Base-by-base conservation (phyloP, 495 filamentous ascomycete genomes). In the Peziza echinospora region DNA sequence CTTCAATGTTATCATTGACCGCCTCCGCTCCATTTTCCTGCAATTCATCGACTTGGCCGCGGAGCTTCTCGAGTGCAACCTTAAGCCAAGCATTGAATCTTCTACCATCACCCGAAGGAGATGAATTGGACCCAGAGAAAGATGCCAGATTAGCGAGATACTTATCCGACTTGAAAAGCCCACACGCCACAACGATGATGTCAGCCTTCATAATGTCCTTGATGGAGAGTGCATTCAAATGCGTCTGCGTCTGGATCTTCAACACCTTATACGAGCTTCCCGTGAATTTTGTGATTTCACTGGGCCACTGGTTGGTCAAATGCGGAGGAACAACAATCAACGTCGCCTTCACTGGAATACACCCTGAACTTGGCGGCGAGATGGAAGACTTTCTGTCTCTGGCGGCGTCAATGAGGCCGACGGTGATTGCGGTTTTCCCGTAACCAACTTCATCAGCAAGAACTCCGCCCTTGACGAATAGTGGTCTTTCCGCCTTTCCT, bases 391-490 rank as follows among this genome's bases (percentile, higher is more conserved):
- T 53, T 10, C 41, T 10, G 1, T 26, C 21, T 5, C 46, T 41
- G 44, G 71, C 64, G 10, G 43, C 55, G 51, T 78, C 71, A 19
- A 82, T 72, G 17, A 89, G 60, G 0, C 69, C 80, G 7, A 91
- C 65, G 1, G 69, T 72, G n/a, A 75, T 67, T 3, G 79, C 72
- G 0, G 84, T 93, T 54, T 93, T 93, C 1, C 84, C 84, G 56
- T 80, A 89, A 8, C 80, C 80, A 37, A 84, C 77, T 44, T 82
- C 68, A 50, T 87, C 79, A 3, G 80, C 80, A 1, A 84, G 65
- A 21, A 89, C 66, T 13, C 84, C 84, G 21, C 84, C 84, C 6
- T 65, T 67, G 46, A 75, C 53, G 7, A 48, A 55, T 26, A 71
- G 62, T 1, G 60, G 42, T 21, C 67, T 70, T 24, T 66, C 63